phyloP scores from a whole-genome alignment of 1,139 yeast genomes.

The Pichia sp. region DNA sequence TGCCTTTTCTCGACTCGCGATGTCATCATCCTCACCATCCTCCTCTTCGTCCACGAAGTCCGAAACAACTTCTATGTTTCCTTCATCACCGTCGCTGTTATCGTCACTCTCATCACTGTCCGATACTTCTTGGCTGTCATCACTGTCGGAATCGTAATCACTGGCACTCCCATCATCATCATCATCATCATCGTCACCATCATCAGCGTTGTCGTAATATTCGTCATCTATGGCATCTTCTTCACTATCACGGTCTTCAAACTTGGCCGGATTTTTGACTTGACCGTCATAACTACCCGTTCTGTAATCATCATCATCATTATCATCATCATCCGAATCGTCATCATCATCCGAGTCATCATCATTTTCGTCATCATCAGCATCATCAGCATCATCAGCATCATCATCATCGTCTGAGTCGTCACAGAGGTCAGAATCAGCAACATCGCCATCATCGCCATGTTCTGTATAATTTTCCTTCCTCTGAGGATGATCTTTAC shows the following conservation, averaged over 20 bases:
- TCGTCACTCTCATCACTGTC: slow-evolving; percentile 28
- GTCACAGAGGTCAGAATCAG: not conserved
- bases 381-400: slow-evolving; percentile 16
- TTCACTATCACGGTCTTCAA: too few relatives aligned
- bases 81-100: slow-evolving; percentile 23
- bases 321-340: slow-evolving; percentile 14
- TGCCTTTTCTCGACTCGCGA: slow-evolving; percentile 21
- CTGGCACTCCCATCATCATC: slow-evolving; percentile 7
- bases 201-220: too few relatives aligned
- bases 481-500: too few relatives aligned
- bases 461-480: too few relatives aligned
- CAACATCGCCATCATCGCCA: not conserved
- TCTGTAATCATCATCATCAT: too few relatives aligned
- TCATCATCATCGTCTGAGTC: not conserved
- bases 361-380: slow-evolving; percentile 19
- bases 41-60: slow-evolving; percentile 24
- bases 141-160: slow-evolving; percentile 15
- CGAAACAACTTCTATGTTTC: slow-evolving; percentile 26
- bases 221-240: too few relatives aligned
- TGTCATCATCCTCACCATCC: slow-evolving; percentile 19
- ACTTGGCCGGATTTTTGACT: too few relatives aligned
- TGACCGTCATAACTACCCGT: too few relatives aligned
- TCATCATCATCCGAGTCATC: slow-evolving; percentile 4
- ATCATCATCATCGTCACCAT: slow-evolving; percentile 1
- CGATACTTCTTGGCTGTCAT: slow-evolving; percentile 29